Conservation (phyloP, 2,329 filamentous ascomycete genomes). For the Phaeosphaeria sp. region DNA sequence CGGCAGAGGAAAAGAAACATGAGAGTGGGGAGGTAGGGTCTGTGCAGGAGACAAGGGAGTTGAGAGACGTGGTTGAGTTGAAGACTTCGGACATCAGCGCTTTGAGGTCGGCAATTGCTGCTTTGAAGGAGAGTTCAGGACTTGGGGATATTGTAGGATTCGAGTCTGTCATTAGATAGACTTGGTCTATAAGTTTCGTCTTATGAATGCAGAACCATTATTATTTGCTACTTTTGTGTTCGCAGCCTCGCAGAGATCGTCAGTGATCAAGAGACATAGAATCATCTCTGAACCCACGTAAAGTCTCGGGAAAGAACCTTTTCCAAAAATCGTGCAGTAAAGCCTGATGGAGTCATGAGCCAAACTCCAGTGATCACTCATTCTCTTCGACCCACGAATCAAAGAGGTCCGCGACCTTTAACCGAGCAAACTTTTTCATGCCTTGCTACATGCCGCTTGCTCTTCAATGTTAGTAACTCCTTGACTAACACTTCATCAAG, state of each 20-base stretch:
- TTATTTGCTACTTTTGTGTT: background rate
- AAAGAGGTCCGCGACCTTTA: no score
- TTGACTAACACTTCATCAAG: no score
- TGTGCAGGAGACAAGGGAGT: background rate
- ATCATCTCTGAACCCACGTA: no score
- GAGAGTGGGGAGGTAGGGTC: background rate
- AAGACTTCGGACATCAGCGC: conserved; percentile 9
- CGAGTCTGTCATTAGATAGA: background rate
- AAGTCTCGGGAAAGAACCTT: no score
- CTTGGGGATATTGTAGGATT: conserved; percentile 1
- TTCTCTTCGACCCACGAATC: no score
- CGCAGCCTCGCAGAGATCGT: background rate
- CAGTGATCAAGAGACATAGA: background rate
- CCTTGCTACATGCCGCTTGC: no score
- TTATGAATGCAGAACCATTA: background rate
- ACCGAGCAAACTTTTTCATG: no score
- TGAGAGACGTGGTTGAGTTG: conserved; percentile 11
- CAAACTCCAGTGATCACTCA: no score
- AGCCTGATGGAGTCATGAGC: no score
- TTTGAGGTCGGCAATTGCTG: background rate
- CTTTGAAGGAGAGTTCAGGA: conserved; percentile 1
- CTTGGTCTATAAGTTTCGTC: background rate
- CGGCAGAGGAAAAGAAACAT: conserved; percentile 13
- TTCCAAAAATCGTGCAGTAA: no score
- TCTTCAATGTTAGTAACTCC: no score